A percentile compares a stretch with the other conserved stretches of the same genome.
phyloP scores from a whole-genome alignment of 768 basidiomycete genomes.

The Rhizopogon salebrosus region DNA sequence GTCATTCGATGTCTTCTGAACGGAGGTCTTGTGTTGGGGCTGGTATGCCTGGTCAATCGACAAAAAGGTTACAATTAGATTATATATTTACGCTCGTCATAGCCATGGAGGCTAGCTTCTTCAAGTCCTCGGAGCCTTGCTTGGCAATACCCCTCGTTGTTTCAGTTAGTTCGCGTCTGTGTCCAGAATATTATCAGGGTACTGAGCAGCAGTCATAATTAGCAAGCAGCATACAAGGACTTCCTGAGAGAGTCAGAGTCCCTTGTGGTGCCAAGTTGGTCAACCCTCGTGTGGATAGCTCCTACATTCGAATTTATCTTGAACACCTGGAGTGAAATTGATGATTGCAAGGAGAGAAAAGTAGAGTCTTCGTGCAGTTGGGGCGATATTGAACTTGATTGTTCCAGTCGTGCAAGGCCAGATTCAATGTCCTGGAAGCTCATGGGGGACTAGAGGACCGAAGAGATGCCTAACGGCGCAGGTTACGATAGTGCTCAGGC shows the following conservation, averaged over 20 bases:
- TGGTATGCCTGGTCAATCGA: slow-evolving; percentile 21
- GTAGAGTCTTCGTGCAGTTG: slow-evolving; percentile 61
- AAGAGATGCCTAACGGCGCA: too few relatives aligned
- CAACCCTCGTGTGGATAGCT: slow-evolving; percentile 89
- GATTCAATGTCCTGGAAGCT: slow-evolving; percentile 49
- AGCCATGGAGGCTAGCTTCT: slow-evolving; percentile 75
- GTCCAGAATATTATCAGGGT: background rate
- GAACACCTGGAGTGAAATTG: slow-evolving; percentile 89
- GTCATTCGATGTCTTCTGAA: slow-evolving; percentile 92
- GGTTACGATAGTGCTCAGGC: too few relatives aligned
- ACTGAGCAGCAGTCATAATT: background rate
- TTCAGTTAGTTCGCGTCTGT: slow-evolving; percentile 89
- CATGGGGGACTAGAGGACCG: slow-evolving; percentile 22
- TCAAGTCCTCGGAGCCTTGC: slow-evolving; percentile 87
- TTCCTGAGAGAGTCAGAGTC: slow-evolving; percentile 79
- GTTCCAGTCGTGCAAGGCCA: slow-evolving; percentile 29
- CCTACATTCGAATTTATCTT: slow-evolving; percentile 98
- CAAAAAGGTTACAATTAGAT: background rate
- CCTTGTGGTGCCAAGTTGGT: slow-evolving; percentile 81
- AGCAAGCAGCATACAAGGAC: slow-evolving; percentile 58
- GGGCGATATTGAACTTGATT: slow-evolving; percentile 22
- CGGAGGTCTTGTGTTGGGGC: slow-evolving; percentile 75
- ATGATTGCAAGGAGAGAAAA: slow-evolving; percentile 71
- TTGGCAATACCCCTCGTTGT: slow-evolving; percentile 93
- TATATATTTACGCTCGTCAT: slow-evolving; percentile 45